These are phyloP conservation scores for Urtica urens DNA, from an alignment of 306 rosid genomes.

Conservation along the genomic window DNA sequence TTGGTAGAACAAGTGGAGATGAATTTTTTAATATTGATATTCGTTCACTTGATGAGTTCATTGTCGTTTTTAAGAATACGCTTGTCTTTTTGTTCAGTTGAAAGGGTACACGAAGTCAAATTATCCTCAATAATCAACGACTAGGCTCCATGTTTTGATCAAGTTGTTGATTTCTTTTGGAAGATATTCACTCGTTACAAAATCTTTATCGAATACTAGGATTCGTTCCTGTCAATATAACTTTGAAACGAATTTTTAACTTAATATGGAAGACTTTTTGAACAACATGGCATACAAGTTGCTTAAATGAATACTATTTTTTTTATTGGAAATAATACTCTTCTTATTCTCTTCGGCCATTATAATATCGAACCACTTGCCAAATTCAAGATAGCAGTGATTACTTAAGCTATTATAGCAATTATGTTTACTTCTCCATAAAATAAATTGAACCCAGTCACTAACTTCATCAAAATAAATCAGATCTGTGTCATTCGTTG, in stretches of 20 bases:
- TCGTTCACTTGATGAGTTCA: not conserved
- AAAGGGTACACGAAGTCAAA: slow-evolving; percentile 2
- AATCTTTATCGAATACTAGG: not conserved
- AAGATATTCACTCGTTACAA: not conserved
- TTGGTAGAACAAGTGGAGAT: not conserved
- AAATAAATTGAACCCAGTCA: slow-evolving; percentile 3
- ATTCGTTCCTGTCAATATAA: not conserved
- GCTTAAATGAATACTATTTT: not conserved
- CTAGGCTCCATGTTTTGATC: not conserved
- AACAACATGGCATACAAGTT: slow-evolving; percentile 13
- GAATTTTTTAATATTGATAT: too few species aligned
- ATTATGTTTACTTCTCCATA: not conserved
- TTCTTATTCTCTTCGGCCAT: not conserved
- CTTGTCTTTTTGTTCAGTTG: not conserved
- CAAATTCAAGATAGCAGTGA: slow-evolving; percentile 9
- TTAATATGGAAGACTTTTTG: not conserved
- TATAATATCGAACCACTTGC: slow-evolving; percentile 3
- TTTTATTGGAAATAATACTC: slow-evolving; percentile 1
- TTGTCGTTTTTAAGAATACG: slow-evolving; percentile 2
- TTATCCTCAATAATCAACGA: not conserved
- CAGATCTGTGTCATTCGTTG: slow-evolving; percentile 1
- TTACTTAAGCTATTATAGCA: not conserved
- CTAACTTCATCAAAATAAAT: slow-evolving; percentile 5
- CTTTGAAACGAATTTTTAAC: not conserved
- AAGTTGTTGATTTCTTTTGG: slow-evolving; percentile 7